Evolutionary conservation across 805 yeast genomes (phyloP), one percentile per base, ranked within the genome.

Genomic region (Zygoascus biomembranicola): DNA sequence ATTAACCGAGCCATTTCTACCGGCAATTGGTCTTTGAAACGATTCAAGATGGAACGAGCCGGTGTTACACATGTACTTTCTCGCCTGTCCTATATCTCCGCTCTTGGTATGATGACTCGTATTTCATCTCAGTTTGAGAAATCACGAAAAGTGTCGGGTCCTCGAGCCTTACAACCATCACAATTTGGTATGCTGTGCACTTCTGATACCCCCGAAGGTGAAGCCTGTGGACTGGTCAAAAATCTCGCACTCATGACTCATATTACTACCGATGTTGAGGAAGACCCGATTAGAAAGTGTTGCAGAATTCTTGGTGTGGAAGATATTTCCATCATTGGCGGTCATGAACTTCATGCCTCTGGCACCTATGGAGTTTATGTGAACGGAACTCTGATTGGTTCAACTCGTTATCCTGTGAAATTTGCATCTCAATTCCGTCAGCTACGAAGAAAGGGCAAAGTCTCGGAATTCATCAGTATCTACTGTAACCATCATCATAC

Each of bases 121-220:
- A 94, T 94, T 52, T 88, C 97, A 6, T 92, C 98, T n/a, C 99
- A 94, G 71, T 94, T 94, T 65, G 99, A 94, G 69, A 94, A 94
- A 69, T 90, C 98, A 1, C 79, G 99, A 73, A 94, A 94, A 69
- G 99, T 94, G 43, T 87, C 96, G 1, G 99, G 99, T 45, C 99
- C 99, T 50, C 86, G 99, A 78, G 97, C 99, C 14, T 77, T 94
- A 60, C 99, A 94, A 70, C 99, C 99, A 10, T 94, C 99, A 1
- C 99, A 94, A 73, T 94, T 94, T 69, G 99, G 99, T 67, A 94
- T 94, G 98, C 77, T 94, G 56, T 94, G 99, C 76, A 89, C 98
- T 6, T 87, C 98, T 0, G 99, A 94, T 78, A 94, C 99, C 0
- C 99, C 99, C 1, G 99, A 94, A 78, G 99, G 99, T 77, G 99